Evolutionary conservation across 2,329 filamentous ascomycete species (phyloP), one percentile per base, ranked within the genome.

Genomic region (Graphilbum sp.): DNA sequence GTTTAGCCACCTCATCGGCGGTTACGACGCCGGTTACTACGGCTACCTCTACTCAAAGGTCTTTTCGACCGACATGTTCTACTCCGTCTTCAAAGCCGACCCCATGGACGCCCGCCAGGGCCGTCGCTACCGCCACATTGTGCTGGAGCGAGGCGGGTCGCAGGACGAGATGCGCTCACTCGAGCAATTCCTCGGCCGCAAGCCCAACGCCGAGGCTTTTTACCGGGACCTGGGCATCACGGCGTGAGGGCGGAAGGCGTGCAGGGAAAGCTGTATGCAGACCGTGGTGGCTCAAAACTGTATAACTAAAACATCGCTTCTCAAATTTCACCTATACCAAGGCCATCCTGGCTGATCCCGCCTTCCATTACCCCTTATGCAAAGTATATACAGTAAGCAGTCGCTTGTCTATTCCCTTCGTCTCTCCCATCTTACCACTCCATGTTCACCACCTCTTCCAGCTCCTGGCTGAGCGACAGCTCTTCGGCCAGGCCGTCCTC

Each of bases 1-100:
- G 0, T 87, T 90, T 51, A 81, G 82, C 15, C 83, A 90, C 57
- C 64, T 88, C 45, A 82, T 88, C 43, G 81, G 81, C 38, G 83
- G 83, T 2, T 90, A 90, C 51, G 83, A 88, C 55, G 82, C 83
- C 23, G 81, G 82, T 32, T 88, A 88, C 61, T 90, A 90, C 55
- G 74, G 75, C 49, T 80, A 79, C 52, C 60, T 79, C 25, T 79
- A 72, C 45, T 84, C 78, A 1, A 72, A 84, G 54, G 84, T 90
- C 16, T 90, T 87, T 59, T 82, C 76, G 18, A 71, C 79, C 20
- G 83, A 92, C 57, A 88, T 92, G 81, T 92, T 88, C 64, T 75
- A 83, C 58, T 70, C 70, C 0, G 76, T 81, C 34, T 90, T 90
- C 61, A 77, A 79, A 61, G 64, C 71, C 47, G 66, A 87, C 53